Base-by-base conservation (phyloP, 208 protist species). In the Hexamita inflata region DNA sequence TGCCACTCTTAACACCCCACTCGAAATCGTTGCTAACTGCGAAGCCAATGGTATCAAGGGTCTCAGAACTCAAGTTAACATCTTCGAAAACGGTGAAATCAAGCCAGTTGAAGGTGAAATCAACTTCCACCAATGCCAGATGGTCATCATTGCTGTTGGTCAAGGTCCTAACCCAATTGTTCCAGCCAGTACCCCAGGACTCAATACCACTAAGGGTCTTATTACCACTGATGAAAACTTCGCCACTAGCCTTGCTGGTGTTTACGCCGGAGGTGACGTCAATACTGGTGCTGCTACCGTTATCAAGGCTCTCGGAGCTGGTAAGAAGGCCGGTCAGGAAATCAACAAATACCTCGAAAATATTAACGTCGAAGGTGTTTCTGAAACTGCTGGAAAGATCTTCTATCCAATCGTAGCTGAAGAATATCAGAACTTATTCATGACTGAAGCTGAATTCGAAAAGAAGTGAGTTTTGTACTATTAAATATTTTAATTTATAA, bases 251-350 rank as follows among this genome's bases (percentile, higher is more conserved):
- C 7, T 76, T 13, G 24, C 9, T 32, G 73, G 73, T n/a, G 73
- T 76, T 35, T 76, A 45, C 35, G 24, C 58, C 30, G 73, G 58
- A 26, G 73, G 73, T 34, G 73, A 76, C 35, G 34, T 76, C 13
- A 30, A 38, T 19, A 60, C 73, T 49, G 73, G 73, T 30, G 73
- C 73, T 66, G 57, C 73, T 4, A 76, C 73, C 28, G 73, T 66
- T 34, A 76, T 76, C 73, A 76, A 67, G 39, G 73, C 73, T 53
- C 59, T 76, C 35, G 73, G 73, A 32, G 58, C 45, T 76, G 73
- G 73, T 24, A 41, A 59, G 15, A 13, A 26, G 4, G 49, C 58
- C n/a, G 73, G 58, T 45, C 58, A 66, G 58, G 38, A 45, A 9
- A 76, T 76, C 28, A 66, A 76, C 73, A 38, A 32, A 4, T 75